A percentile compares a stretch with the other conserved stretches of the same genome.
Conservation (phyloP, 345 rosid species). For the Raphanus raphanistrum region DNA sequence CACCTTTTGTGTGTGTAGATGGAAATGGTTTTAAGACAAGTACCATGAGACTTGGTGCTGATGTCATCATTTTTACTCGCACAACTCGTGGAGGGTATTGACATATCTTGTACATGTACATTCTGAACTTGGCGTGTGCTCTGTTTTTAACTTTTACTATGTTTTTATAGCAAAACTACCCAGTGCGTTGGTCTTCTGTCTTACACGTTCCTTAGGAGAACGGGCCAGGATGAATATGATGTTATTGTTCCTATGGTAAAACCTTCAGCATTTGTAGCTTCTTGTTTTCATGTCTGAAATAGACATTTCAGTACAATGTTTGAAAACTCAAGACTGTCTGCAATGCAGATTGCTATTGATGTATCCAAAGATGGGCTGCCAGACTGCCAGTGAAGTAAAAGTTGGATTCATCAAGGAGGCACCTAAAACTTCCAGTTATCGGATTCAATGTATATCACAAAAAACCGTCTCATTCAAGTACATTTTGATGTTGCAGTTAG, state of each 20-base stretch:
- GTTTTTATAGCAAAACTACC: constrained; percentile 52
- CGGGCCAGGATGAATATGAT: constrained; percentile 72
- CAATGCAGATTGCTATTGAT: constrained; percentile 52
- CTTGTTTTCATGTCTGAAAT: background rate
- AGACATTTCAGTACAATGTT: too few relatives aligned
- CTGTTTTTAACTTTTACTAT: constrained; percentile 28
- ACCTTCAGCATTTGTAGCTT: constrained; percentile 24
- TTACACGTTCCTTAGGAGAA: constrained; percentile 75
- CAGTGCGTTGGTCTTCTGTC: constrained; percentile 96
- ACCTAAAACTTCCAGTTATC: constrained; percentile 48
- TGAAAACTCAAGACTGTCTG: too few relatives aligned
- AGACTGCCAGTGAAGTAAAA: constrained; percentile 63
- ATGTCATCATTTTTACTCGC: constrained; percentile 78
- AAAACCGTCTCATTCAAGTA: constrained; percentile 93
- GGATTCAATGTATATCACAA: constrained; percentile 82
- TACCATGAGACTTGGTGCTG: constrained; percentile 96
- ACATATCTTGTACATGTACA: background rate
- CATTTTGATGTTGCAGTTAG: constrained; percentile 6
- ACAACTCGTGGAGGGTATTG: constrained; percentile 52
- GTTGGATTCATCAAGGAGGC: constrained; percentile 81
- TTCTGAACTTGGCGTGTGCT: background rate
- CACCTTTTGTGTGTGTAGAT: constrained; percentile 47
- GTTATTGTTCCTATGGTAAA: constrained; percentile 93
- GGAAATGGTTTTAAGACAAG: constrained; percentile 99
- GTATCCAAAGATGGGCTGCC: constrained; percentile 50